Base-by-base conservation (phyloP, 148 eudicot genomes). In the Oxyria digyna region DNA sequence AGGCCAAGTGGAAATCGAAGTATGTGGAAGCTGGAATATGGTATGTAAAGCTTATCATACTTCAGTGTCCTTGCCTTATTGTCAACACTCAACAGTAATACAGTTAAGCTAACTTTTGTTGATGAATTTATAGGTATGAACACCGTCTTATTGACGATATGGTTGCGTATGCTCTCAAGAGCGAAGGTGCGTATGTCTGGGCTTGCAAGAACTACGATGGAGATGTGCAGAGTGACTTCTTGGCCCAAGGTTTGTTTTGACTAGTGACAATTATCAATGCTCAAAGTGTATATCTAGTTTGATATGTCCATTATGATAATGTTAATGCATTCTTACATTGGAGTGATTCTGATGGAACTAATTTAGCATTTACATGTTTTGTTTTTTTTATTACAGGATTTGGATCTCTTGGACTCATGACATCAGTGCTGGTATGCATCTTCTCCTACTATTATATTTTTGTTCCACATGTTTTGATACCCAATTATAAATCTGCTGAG, bases 181-280 rank as follows among this genome's bases (percentile, higher is more conserved):
- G 97, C 70, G 97, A 89, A 27, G 97, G 97, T 67, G 97, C 86
- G 65, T 91, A 89, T 80, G 97, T 91, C 14, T 89, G 97, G 97
- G 93, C 97, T 43, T 91, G 97, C 89, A 91, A 89, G 77, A 91
- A 91, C 79, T 91, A 89, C 75, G 97, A 91, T 73, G 96, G 97
- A 20, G 97, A 91, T 83, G 97, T 91, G 38, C 96, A 88, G 76
- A 91, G 97, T 85, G 97, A 91, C 83, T 86, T 91, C 77, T 77
- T 91, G 48, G 96, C 97, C 35, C 97, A 88, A 83, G 96, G 97
- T 91, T 48, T 71, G 77, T 68, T 55, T 38, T 59, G 37, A 27
- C 18, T 31, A 13, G 64, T 59, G 64, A 15, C 64, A 29, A 52
- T 8, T 23, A 49, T 52, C 59, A 23, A 52, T 59, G 37, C 8